Evolutionary conservation across 441 rosid genomes (phyloP), one percentile per base, ranked within the genome.

Genomic region (Kokia cookei): DNA sequence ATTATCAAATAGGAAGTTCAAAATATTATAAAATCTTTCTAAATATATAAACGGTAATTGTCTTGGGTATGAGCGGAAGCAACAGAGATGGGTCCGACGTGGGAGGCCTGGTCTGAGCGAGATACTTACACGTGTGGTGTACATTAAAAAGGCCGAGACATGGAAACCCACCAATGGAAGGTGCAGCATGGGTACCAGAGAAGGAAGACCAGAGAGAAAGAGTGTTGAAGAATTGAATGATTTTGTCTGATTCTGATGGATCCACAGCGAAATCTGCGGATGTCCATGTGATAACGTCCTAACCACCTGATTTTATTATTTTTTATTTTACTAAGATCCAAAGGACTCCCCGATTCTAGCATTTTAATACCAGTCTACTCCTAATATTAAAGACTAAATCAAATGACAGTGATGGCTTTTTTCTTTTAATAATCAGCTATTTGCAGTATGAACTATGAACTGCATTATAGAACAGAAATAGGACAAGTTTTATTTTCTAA

Each of bases 191-290:
- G 7, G 7, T 12, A 9, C 13, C 50, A 45, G 50, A 45, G 50
- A 10, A 13, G 50, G 14, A 45, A 32, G 15, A 45, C 51, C 14
- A 13, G 45, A 67, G 45, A 72, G 27, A 47, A 19, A 40, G 53
- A 37, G 45, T 48, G 53, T 57, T 75, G 65, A 79, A 58, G 59
- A 65, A 75, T 42, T 45, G 61, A 70, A 50, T 47, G 37, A 76
- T 15, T 22, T 27, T 32, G 37, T 32, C 37, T 32, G 37, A 22
- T 9, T 26, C 74, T 65, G 69, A 40, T 15, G 79, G 85, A 24
- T 77, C 76, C 83, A 54, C 90, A 88, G 87, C 93, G 88, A 68
- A 84, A 86, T 72, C 83, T 84, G 78, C 98, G 91, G 93, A 92
- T 85, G 93, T 86, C 86, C 97, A 91, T 85, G 95, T 93, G 93